Evolutionary conservation across 1,139 yeast genomes (phyloP).

Genomic region (Taphrina populina): DNA sequence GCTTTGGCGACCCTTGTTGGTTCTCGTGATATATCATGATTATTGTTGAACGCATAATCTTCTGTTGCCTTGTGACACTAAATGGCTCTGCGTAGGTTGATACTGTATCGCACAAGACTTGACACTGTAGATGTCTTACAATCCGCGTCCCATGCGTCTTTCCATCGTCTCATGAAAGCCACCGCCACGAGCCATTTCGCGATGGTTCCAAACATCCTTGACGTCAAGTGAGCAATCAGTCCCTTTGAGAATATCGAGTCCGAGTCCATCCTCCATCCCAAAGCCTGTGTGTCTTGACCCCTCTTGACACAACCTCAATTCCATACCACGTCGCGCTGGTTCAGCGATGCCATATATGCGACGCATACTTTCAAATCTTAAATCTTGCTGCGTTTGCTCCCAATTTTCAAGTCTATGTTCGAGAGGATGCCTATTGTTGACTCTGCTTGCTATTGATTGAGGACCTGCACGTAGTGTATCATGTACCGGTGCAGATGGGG

Average conservation of each 20-base stretch:
- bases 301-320: conserved; percentile 49
- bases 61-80: no score
- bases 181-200: conserved; percentile 16
- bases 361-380: conserved; percentile 74
- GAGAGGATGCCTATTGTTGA: conserved; percentile 61
- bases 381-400: conserved; percentile 72
- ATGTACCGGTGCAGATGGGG: conserved; percentile 34
- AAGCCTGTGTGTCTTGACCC: conserved; percentile 33
- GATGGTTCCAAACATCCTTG: conserved; percentile 68
- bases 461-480: conserved; percentile 34
- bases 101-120: no score
- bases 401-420: conserved; percentile 72
- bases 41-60: no score
- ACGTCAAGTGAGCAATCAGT: conserved; percentile 77
- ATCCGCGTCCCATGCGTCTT: conserved; percentile 17
- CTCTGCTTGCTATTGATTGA: conserved; percentile 13
- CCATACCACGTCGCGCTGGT: conserved; percentile 88
- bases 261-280: conserved; percentile 50
- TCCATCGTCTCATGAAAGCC: conserved; percentile 13
- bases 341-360: conserved; percentile 90
- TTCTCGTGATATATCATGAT: no score
- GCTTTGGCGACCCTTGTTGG: no score
- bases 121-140: no score
- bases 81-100: no score
- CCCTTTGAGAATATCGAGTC: conserved; percentile 72